Evolutionary conservation across 202 grass and related monocot genomes (phyloP).

Genomic region (Saccharum hybrid): DNA sequence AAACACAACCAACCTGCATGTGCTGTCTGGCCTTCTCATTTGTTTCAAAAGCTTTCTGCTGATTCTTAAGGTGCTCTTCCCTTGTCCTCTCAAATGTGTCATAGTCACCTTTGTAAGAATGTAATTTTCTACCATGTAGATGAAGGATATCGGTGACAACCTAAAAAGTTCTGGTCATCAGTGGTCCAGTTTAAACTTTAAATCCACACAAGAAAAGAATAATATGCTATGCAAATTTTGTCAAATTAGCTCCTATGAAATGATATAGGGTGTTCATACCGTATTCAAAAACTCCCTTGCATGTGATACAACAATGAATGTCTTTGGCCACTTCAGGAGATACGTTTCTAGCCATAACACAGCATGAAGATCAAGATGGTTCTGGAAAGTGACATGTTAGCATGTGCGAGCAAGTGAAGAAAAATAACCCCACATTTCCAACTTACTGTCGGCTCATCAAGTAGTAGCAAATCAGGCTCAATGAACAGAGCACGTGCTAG

Average conservation of each 20-base stretch:
- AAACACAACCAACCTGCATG: slow-evolving; percentile 76
- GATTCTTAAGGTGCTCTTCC: slow-evolving; percentile 88
- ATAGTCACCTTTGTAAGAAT: slow-evolving; percentile 96
- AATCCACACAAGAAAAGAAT: not conserved
- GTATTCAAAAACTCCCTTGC: slow-evolving; percentile 97
- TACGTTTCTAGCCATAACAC: slow-evolving; percentile 92
- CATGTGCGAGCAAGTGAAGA: slow-evolving; percentile 35
- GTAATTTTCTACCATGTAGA: slow-evolving; percentile 79
- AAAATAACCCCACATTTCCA: slow-evolving; percentile 14
- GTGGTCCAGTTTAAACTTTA: slow-evolving; percentile 15
- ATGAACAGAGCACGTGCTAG: slow-evolving; percentile 93
- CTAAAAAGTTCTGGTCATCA: slow-evolving; percentile 48
- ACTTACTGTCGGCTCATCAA: slow-evolving; percentile 97
- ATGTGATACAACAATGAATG: slow-evolving; percentile 95
- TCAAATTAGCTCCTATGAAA: slow-evolving; percentile 34
- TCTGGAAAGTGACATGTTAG: slow-evolving; percentile 60
- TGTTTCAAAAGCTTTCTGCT: slow-evolving; percentile 88
- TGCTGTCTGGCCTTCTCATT: slow-evolving; percentile 84
- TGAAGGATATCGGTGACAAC: slow-evolving; percentile 98
- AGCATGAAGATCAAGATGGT: slow-evolving; percentile 99
- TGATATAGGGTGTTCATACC: slow-evolving; percentile 46
- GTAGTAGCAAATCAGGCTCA: slow-evolving; percentile 94
- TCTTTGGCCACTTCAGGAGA: slow-evolving; percentile 95
- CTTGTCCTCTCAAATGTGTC: slow-evolving; percentile 94
- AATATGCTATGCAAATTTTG: not conserved